A percentile compares a stretch with the other conserved stretches of the same genome.
phyloP scores from a whole-genome alignment of 2,329 filamentous ascomycete genomes.

The Ophidiomyces ophidiicola region DNA sequence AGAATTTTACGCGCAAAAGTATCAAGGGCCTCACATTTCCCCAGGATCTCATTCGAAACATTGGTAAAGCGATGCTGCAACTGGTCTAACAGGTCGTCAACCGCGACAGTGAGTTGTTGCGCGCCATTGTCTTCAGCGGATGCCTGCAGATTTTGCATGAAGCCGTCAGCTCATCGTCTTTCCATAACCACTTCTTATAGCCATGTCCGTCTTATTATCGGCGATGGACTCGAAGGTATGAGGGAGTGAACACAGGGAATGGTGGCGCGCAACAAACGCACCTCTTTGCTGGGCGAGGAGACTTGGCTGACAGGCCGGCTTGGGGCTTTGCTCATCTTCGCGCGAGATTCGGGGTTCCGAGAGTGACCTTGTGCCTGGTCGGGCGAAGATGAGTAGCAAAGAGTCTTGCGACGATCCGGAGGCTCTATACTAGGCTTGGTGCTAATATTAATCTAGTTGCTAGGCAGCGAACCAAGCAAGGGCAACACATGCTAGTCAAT shows the following conservation, averaged over 20 bases:
- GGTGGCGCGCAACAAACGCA: not conserved
- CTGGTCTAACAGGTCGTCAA: conserved; percentile 77
- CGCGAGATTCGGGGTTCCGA: not conserved
- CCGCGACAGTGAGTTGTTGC: conserved; percentile 56
- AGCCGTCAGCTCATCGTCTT: too few relatives aligned
- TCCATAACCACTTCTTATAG: too few relatives aligned
- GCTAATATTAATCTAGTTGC: too few relatives aligned
- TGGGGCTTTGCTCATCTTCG: conserved; percentile 7
- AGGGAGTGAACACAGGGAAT: not conserved
- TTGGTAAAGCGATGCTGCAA: conserved; percentile 74
- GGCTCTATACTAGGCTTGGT: too few relatives aligned
- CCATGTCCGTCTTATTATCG: too few relatives aligned
- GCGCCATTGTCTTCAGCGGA: conserved; percentile 15
- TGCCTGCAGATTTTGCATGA: conserved; percentile 6
- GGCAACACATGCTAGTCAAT: too few relatives aligned
- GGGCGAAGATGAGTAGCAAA: too few relatives aligned
- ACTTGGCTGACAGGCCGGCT: conserved; percentile 5
- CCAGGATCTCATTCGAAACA: conserved; percentile 75
- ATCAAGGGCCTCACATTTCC: conserved; percentile 56
- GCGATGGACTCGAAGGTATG: too few relatives aligned
- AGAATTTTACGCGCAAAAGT: not conserved
- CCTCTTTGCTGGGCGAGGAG: conserved; percentile 6
- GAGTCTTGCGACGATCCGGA: too few relatives aligned
- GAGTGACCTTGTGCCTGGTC: too few relatives aligned
- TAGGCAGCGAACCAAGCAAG: too few relatives aligned